Base-by-base conservation (phyloP, 352 stramenopile genomes). In the Phytophthora lateralis region DNA sequence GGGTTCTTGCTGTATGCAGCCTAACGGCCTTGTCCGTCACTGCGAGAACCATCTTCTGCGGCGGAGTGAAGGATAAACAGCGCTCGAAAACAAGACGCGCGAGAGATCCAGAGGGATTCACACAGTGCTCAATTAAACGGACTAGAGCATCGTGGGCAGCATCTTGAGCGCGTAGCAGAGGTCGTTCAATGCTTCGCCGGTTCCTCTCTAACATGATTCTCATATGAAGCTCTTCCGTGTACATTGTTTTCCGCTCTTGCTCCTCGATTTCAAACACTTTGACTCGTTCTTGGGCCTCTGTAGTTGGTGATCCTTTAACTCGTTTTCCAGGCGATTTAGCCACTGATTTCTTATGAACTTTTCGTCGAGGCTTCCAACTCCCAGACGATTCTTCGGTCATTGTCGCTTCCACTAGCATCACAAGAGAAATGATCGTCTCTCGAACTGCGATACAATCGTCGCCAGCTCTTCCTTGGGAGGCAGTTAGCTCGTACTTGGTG, bases 191-290 rank as follows among this genome's bases (percentile, higher is more conserved):
- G 0, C 30, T 35, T 1, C 82, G 68, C 20, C 69, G 64, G 59
- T 60, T 68, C 11, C 76, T 60, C 20, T 91, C 82, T 0, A 91
- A 29, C 29, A 73, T 73, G 29, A 91, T 71, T 5, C 59, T 30
- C 72, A 88, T 83, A 5, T 55, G 39, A 8, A 71, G 57, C 35
- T 90, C 78, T 54, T 90, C 80, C 0, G 26, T 44, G 26, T 75
- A 60, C 68, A 89, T 69, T 0, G 63, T 38, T 60, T 80, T 85
- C 2, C 71, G 50, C 21, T 88, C 76, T 35, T 58, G 54, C 11
- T 89, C 69, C 60, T 88, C 72, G 0, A 20, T 54, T 38, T 89
- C 80, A 48, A 90, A 75, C 3, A 68, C 6, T 4, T 80, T 74
- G 27, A 85, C 47, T 29, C 50, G 45, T 17, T 60, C 54, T 6